A percentile compares a stretch with the other conserved stretches of the same genome.
These are phyloP conservation scores for Microstegium vimineum DNA, from an alignment of 176 grass and related monocot genomes.

Conservation along the genomic window DNA sequence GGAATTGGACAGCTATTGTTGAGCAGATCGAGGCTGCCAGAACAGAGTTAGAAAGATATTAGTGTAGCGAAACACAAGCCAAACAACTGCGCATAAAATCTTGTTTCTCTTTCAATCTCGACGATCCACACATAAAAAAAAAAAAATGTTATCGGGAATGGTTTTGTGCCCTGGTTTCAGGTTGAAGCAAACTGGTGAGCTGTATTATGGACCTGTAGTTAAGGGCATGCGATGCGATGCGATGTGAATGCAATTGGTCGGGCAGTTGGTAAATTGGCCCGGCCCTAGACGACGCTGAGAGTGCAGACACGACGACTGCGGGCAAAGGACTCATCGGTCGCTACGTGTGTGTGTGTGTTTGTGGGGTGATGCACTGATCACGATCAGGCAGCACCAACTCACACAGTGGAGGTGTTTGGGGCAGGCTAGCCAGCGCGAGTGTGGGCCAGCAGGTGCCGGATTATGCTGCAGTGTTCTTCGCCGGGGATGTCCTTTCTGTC, in stretches of 20 bases:
- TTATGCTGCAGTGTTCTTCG: constrained; percentile 36
- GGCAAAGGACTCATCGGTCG: neutral
- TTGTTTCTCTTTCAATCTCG: too few species aligned
- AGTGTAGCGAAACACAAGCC: neutral
- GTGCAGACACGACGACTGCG: neutral
- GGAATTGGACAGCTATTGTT: neutral
- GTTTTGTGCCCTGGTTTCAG: neutral
- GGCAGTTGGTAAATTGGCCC: constrained; percentile 9
- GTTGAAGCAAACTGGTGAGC: neutral
- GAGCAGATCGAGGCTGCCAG: too few species aligned
- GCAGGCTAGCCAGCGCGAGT: neutral
- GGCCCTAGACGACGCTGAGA: neutral
- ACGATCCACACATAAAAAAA: neutral
- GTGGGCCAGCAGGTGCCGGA: constrained; percentile 25
- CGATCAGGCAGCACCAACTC: neutral
- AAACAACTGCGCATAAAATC: neutral
- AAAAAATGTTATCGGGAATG: neutral
- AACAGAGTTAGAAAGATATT: neutral
- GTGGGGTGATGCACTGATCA: neutral
- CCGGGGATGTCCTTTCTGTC: constrained; percentile 20
- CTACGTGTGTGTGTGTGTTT: too few species aligned
- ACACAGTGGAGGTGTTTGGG: neutral
- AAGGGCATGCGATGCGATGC: neutral
- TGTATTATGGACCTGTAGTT: neutral
- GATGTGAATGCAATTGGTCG: too few species aligned